Evolutionary conservation across 331 rosid genomes (phyloP), one percentile per base, ranked within the genome.

Genomic region (Saraca asoca): DNA sequence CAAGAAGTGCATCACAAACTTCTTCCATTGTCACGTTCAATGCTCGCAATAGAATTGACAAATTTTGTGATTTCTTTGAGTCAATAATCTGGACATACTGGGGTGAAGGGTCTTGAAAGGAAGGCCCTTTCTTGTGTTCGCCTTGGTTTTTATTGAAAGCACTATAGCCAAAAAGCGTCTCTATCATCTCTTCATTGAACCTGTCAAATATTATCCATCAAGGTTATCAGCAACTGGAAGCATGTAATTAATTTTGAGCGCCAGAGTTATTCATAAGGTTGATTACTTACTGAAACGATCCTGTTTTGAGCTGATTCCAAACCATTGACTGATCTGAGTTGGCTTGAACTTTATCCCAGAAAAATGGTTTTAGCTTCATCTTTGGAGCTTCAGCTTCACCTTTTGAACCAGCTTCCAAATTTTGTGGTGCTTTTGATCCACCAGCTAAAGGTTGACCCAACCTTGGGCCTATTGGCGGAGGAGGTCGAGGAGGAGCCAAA

Each of bases 341-440:
- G 68, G 99, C 99, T 64, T 86, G 87, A 78, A 94, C 99, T 83
- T 94, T 94, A 75, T 94, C 99, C 99, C 99, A 94, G 70, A 94
- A 94, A 63, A 94, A 94, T 6, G 99, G 99, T 79, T 94, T 94
- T 70, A 94, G 79, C 76, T 94, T 94, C 33, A 97, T 45, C 76
- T 90, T 94, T 49, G 92, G 77, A 78, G 80, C 81, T 74, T 49
- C 74, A 29, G 11, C 70, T 7, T 79, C 88, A 37, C 39, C 83
- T 60, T 81, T 87, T 39, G 49, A 51, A 64, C 20, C 66, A 51
- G 39, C 75, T 56, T 41, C 86, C 45, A 14, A 81, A 34, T 81
- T 69, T 12, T 63, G 80, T 58, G 74, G 14, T 66, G 80, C 64
- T 60, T 70, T 86, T 37, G 76, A 70, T 43, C 67, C 76, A 64